Evolutionary conservation across 2,329 filamentous ascomycete species (phyloP).

Genomic region (Cercospora zeae-maydis): DNA sequence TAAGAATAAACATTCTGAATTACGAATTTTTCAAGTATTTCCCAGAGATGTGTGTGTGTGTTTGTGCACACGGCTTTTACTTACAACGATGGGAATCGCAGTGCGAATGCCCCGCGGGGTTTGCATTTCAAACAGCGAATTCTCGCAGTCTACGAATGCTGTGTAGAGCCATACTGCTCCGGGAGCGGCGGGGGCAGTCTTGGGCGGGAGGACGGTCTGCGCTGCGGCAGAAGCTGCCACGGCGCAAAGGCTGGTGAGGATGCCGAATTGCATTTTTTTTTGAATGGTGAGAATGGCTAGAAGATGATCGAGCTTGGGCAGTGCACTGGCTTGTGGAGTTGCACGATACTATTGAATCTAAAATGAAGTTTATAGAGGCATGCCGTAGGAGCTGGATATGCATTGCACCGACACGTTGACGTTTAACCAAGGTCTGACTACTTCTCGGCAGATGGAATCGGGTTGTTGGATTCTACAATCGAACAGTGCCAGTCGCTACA

Average conservation of each 20-base stretch:
- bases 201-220: slow-evolving; percentile 11
- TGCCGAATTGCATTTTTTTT: not conserved
- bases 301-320: not conserved
- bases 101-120: slow-evolving; percentile 30
- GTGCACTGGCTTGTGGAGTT: not conserved
- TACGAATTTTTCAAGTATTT: no score
- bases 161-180: slow-evolving; percentile 33
- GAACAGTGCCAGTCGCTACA: not conserved
- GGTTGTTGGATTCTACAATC: not conserved
- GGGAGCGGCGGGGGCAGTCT: slow-evolving; percentile 19
- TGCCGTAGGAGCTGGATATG: not conserved
- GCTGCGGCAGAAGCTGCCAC: slow-evolving; percentile 8
- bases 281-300: not conserved
- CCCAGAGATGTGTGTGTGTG: no score
- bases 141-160: slow-evolving; percentile 27
- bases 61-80: no score
- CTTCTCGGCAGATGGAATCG: slow-evolving; percentile 4
- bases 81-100: slow-evolving; percentile 30
- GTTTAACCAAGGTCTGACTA: slow-evolving; percentile 3
- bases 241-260: slow-evolving; percentile 8
- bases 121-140: slow-evolving; percentile 27
- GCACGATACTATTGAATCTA: not conserved
- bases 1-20: not conserved
- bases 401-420: not conserved
- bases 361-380: not conserved